Evolutionary conservation across 2,329 filamentous ascomycete species (phyloP), one percentile per base, ranked within the genome.

Genomic region (Pseudogymnoascus pannorum): DNA sequence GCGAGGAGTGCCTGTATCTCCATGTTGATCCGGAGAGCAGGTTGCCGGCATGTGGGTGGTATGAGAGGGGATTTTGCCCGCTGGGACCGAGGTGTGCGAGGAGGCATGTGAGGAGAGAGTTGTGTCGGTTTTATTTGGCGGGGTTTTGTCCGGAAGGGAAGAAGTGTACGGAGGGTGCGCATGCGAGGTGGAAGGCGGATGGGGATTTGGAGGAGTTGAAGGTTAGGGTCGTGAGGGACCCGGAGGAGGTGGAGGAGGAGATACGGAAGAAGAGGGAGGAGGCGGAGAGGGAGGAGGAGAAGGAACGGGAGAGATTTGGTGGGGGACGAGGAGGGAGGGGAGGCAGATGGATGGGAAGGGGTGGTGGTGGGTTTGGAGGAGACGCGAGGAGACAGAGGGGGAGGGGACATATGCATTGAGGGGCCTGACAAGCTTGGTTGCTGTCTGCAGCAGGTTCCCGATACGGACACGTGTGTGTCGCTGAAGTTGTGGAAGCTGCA

Each of bases 1-100:
- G 93, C 67, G 93, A 97, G 75, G 94, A 99, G 76, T 99, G 94
- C 72, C 80, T 96, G 4, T 96, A 96, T 74, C 85, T 96, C 54
- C 91, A 96, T 76, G 89, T 95, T 69, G 91, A 94, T 69, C 89
- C 92, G 58, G 83, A 91, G 72, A 86, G 88, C 64, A 87, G 91
- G 71, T 78, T 91, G 68, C 90, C 86, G 24, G 86, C 89, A 1
- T 96, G 92, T 69, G 90, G 91, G 66, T 90, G 95, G 75, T 99
- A 97, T 78, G 92, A 97, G 64, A 87, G 88, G 68, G 94, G 94
- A 2, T 97, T 97, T 78, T 99, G 94, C 70, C 91, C 91, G 16
- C 81, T 97, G 8, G 94, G 94, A 0, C 92, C 92, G 1, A 77
- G 84, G 63, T 99, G 94, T 75, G 86, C 88, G 22, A 92, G 96